These are phyloP conservation scores for Colletotrichum echinochloae DNA, from an alignment of 2,329 filamentous ascomycete species.

Conservation along the genomic window DNA sequence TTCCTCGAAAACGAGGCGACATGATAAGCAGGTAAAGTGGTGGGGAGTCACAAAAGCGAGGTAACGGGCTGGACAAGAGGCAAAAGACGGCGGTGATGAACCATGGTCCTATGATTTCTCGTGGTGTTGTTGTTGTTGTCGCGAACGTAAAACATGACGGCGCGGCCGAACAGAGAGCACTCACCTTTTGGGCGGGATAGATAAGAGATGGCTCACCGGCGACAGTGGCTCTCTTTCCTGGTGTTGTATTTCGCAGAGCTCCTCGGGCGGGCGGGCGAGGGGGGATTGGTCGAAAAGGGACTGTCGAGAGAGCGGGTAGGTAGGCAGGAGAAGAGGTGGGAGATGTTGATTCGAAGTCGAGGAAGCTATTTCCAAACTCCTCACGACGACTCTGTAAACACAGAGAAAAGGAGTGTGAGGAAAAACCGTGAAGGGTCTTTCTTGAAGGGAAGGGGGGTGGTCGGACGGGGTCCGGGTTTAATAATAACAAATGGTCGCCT, in stretches of 20 bases:
- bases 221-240: constrained; percentile 29
- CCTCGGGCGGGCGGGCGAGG: constrained; percentile 8
- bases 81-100: constrained; percentile 19
- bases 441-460: constrained; percentile 42
- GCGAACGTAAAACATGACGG: constrained; percentile 15
- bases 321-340: constrained; percentile 4
- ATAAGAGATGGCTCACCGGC: constrained; percentile 23
- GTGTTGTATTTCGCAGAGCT: neutral
- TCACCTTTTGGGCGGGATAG: constrained; percentile 24
- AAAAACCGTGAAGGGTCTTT: constrained; percentile 36
- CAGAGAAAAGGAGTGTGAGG: constrained; percentile 41
- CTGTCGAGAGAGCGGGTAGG: neutral
- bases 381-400: constrained; percentile 38
- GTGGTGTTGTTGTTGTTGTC: constrained; percentile 12
- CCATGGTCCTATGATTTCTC: constrained; percentile 12
- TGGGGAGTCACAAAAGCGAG: constrained; percentile 33
- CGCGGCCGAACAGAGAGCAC: constrained; percentile 27
- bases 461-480: constrained; percentile 43
- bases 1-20: constrained; percentile 11
- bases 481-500: constrained; percentile 43
- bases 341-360: constrained; percentile 29
- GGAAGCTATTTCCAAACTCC: constrained; percentile 41
- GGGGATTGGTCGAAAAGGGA: neutral
- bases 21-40: constrained; percentile 20
- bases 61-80: constrained; percentile 24